These are phyloP conservation scores for Juglanconis oblonga DNA, from an alignment of 2,329 filamentous ascomycete species.

Conservation along the genomic window DNA sequence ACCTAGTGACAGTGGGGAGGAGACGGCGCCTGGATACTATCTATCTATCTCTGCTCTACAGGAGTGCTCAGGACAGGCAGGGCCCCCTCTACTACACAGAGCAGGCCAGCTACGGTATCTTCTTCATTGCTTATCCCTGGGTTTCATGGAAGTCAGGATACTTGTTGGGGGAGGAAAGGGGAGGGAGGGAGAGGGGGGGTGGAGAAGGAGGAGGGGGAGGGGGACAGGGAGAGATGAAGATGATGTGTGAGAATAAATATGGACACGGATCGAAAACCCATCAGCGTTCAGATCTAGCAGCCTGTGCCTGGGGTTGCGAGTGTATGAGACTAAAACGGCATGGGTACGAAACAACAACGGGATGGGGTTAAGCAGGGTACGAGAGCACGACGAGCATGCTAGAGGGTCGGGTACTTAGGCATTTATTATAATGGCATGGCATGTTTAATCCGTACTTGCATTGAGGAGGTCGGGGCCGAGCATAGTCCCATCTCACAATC, in stretches of 20 bases:
- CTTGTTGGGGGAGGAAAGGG: too few species aligned
- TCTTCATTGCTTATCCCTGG: too few species aligned
- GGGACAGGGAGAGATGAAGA: not conserved
- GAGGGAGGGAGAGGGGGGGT: not conserved
- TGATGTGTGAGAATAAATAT: not conserved
- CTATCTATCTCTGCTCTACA: too few species aligned
- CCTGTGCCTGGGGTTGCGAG: not conserved
- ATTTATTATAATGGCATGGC: not conserved
- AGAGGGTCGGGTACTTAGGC: not conserved
- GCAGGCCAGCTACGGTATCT: too few species aligned
- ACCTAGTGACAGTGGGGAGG: too few species aligned
- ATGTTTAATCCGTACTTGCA: not conserved
- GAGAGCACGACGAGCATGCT: not conserved
- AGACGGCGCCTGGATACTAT: too few species aligned
- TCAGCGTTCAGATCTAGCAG: not conserved
- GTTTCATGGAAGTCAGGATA: too few species aligned
- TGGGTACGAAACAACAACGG: not conserved
- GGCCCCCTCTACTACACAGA: too few species aligned
- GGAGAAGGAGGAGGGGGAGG: not conserved
- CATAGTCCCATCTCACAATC: not conserved
- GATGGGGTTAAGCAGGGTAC: not conserved
- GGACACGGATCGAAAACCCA: not conserved
- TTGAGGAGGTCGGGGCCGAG: too few species aligned
- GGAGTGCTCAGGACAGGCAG: too few species aligned
- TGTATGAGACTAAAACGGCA: not conserved